phyloP scores from a whole-genome alignment of 2,329 filamentous ascomycete species.

The Alternaria ventricosa region DNA sequence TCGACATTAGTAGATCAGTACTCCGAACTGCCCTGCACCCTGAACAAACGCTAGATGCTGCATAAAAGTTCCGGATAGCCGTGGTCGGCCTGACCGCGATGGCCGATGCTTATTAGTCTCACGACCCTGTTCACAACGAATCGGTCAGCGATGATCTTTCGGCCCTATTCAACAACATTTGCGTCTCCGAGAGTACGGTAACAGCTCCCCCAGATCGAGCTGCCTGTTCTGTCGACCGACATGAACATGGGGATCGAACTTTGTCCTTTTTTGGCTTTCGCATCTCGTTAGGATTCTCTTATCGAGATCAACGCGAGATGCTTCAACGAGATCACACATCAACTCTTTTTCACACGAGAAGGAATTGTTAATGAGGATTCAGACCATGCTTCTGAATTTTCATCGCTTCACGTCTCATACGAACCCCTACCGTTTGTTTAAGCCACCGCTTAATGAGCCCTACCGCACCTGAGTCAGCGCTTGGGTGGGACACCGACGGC shows the following conservation, averaged over 20 bases:
- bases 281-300: not conserved
- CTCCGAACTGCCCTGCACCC: not conserved
- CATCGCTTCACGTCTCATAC: not conserved
- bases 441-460: not conserved
- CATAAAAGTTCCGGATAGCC: not conserved
- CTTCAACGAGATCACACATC: not conserved
- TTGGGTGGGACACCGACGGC: not conserved
- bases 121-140: not conserved
- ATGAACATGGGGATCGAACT: not conserved
- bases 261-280: not conserved
- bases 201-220: not conserved
- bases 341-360: not conserved
- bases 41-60: not conserved
- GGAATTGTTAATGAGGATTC: not conserved
- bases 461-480: not conserved
- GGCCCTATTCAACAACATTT: not conserved
- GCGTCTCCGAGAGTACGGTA: not conserved
- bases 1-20: conserved; percentile 4
- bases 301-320: not conserved
- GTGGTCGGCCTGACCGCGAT: not conserved
- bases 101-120: not conserved
- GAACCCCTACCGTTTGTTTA: not conserved
- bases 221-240: not conserved
- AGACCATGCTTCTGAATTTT: not conserved
- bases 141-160: not conserved